These are phyloP conservation scores for Nicotiana noctiflora DNA, from an alignment of 257 asterid genomes.

Conservation along the genomic window DNA sequence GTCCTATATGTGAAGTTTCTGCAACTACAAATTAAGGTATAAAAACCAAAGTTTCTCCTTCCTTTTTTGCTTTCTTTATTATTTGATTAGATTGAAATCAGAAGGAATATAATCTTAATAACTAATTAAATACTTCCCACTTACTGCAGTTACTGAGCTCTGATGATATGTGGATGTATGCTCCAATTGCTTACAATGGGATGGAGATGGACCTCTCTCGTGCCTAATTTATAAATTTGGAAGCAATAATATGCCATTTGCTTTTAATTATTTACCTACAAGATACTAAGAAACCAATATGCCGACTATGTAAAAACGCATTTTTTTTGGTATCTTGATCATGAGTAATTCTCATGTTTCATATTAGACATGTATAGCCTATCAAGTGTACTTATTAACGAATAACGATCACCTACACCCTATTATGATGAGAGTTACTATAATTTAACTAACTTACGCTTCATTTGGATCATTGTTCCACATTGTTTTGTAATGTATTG, in stretches of 20 bases:
- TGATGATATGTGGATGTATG: slow-evolving; percentile 92
- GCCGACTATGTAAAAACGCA: background rate
- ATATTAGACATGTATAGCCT: background rate
- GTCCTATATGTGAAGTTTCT: slow-evolving; percentile 76
- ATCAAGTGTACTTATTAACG: background rate
- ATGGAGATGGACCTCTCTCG: slow-evolving; percentile 55
- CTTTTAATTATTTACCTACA: background rate
- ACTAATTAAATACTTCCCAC: background rate
- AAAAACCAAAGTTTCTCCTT: background rate
- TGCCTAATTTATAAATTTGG: slow-evolving; percentile 28
- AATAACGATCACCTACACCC: too few species aligned
- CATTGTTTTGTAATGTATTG: too few species aligned
- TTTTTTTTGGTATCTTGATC: background rate
- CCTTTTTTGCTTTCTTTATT: background rate
- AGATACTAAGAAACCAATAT: background rate
- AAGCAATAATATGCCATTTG: background rate
- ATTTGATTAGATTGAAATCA: background rate
- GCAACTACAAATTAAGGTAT: slow-evolving; percentile 86
- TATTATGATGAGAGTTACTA: too few species aligned
- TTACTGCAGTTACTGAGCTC: slow-evolving; percentile 73
- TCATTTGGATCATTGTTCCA: too few species aligned
- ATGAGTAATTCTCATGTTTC: background rate
- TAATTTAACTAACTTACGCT: too few species aligned
- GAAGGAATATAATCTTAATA: background rate
- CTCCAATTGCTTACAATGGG: slow-evolving; percentile 84